phyloP scores from a whole-genome alignment of 768 basidiomycete genomes.

The Lactarius sanguifluus region DNA sequence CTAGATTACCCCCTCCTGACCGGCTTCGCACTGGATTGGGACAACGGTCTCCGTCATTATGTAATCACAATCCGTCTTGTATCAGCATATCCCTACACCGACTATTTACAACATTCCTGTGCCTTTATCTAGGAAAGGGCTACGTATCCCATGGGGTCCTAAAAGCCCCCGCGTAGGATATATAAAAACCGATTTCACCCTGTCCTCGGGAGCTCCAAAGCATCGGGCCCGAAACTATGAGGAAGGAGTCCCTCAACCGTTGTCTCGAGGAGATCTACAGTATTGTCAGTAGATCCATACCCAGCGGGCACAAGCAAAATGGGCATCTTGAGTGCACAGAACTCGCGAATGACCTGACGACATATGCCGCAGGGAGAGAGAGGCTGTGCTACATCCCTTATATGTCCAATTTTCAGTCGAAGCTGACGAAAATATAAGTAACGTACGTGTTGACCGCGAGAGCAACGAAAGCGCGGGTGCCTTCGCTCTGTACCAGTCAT shows the following conservation, averaged over 20 bases:
- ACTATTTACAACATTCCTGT: background rate
- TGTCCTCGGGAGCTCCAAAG: constrained; percentile 24
- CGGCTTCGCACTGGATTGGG: too few relatives aligned
- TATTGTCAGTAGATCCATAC: constrained; percentile 38
- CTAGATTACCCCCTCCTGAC: too few relatives aligned
- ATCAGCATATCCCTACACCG: background rate
- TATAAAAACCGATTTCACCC: background rate
- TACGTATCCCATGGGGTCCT: background rate
- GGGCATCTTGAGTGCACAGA: constrained; percentile 73
- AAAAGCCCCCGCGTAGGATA: background rate
- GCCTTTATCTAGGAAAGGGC: background rate
- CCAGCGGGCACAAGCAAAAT: constrained; percentile 68
- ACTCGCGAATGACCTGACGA: constrained; percentile 87
- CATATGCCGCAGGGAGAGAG: constrained; percentile 93
- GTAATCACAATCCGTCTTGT: background rate
- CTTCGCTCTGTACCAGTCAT: constrained; percentile 63
- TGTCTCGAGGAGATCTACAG: constrained; percentile 19
- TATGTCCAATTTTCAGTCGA: background rate
- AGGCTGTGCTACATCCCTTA: constrained; percentile 63
- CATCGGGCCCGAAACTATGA: constrained; percentile 28
- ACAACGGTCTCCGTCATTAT: too few relatives aligned
- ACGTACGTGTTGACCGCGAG: constrained; percentile 80
- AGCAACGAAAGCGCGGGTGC: constrained; percentile 63
- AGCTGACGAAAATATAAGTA: background rate
- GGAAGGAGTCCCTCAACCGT: constrained; percentile 26